Evolutionary conservation across 176 grass and related monocot genomes (phyloP).

Genomic region (barley (Hordeum vulgare)): DNA sequence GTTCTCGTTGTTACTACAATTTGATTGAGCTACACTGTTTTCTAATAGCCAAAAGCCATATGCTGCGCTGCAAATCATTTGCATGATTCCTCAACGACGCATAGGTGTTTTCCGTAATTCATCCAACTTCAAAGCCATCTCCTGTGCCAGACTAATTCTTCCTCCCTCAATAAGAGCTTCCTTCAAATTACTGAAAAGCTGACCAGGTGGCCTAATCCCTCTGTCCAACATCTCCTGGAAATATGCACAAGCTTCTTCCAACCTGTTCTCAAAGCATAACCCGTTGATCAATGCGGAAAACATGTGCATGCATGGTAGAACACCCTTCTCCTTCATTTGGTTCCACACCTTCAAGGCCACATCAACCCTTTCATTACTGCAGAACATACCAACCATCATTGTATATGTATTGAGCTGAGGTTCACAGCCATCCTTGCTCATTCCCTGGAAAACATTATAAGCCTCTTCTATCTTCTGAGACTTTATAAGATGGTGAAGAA

Average conservation of each 20-base stretch:
- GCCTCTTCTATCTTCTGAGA: slow-evolving; percentile 44
- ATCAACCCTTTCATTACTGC: slow-evolving; percentile 51
- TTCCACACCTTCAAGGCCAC: slow-evolving; percentile 76
- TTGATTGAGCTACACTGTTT: neutral
- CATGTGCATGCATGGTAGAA: slow-evolving; percentile 70
- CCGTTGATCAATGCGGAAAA: slow-evolving; percentile 62
- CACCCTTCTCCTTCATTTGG: slow-evolving; percentile 58
- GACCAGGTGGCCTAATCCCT: slow-evolving; percentile 32
- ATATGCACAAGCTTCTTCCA: slow-evolving; percentile 70
- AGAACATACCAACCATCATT: slow-evolving; percentile 71
- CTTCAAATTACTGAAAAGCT: slow-evolving; percentile 62
- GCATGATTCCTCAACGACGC: slow-evolving; percentile 21
- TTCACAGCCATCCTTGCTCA: slow-evolving; percentile 38
- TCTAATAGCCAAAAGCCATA: neutral
- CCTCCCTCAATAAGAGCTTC: slow-evolving; percentile 48
- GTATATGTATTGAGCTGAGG: slow-evolving; percentile 68
- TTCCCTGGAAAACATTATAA: slow-evolving; percentile 42
- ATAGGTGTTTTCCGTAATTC: slow-evolving; percentile 37
- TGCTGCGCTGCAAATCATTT: neutral
- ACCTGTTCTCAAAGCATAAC: slow-evolving; percentile 55
- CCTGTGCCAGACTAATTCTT: slow-evolving; percentile 51
- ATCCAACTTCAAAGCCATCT: slow-evolving; percentile 51
- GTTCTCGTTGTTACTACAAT: neutral
- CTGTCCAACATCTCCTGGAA: slow-evolving; percentile 3
- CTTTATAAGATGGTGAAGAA: slow-evolving; percentile 60